Conservation (phyloP, 192 early-diverging fungal genomes). For the Podila epicladia region DNA sequence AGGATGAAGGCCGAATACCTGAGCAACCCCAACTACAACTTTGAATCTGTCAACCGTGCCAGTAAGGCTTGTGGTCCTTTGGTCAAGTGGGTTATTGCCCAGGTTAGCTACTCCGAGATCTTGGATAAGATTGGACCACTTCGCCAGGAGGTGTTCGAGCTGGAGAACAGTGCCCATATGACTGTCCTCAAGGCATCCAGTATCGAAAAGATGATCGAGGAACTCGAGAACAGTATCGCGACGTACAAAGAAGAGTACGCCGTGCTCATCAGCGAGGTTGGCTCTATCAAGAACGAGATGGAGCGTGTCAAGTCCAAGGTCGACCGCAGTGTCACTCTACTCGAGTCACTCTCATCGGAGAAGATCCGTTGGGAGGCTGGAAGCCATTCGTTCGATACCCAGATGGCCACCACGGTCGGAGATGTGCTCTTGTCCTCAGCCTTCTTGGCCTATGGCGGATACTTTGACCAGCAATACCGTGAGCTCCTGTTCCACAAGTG, state of each 20-base stretch:
- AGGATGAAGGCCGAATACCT: constrained; percentile 84
- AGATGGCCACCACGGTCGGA: constrained; percentile 99
- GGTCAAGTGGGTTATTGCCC: constrained; percentile 98
- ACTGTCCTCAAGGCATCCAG: constrained; percentile 76
- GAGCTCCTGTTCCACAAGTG: constrained; percentile 82
- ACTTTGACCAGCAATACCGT: constrained; percentile 98
- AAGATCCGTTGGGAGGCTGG: constrained; percentile 91
- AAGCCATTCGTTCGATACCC: constrained; percentile 90
- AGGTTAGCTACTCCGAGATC: constrained; percentile 93
- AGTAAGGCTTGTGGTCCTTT: constrained; percentile 98
- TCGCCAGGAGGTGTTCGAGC: constrained; percentile 87
- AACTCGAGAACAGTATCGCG: constrained; percentile 88
- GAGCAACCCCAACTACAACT: constrained; percentile 88
- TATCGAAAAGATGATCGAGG: constrained; percentile 81
- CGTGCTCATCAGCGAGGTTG: constrained; percentile 92
- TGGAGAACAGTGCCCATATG: constrained; percentile 81
- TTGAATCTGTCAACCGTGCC: constrained; percentile 96
- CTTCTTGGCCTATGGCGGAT: constrained; percentile 97
- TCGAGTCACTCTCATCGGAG: constrained; percentile 92
- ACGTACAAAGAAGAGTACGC: constrained; percentile 99
- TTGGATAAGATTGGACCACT: constrained; percentile 95
- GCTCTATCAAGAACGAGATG: constrained; percentile 93
- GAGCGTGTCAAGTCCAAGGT: constrained; percentile 93
- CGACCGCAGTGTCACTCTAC: constrained; percentile 86
- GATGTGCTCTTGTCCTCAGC: constrained; percentile 93